Evolutionary conservation across 495 filamentous ascomycete genomes (phyloP).

Genomic region (Lasiosphaeriaceae sp.): DNA sequence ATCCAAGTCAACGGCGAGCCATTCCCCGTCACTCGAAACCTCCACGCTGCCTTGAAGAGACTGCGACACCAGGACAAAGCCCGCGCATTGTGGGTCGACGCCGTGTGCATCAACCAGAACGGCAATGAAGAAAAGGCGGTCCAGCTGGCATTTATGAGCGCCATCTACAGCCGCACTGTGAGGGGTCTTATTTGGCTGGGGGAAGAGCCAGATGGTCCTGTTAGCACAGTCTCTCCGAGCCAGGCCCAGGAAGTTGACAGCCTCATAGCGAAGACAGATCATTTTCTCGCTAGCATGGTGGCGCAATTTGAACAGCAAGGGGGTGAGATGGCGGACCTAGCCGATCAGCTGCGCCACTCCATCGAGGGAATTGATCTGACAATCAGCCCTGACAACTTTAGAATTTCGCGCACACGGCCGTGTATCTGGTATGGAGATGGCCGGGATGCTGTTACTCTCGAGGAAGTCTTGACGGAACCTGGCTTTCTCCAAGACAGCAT

Average conservation of each 20-base stretch:
- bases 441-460: constrained; percentile 1
- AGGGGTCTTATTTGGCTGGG: constrained; percentile 6
- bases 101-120: constrained; percentile 40
- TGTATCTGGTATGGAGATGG: not conserved
- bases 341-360: not conserved
- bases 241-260: not conserved
- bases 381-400: not conserved
- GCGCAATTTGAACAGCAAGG: not conserved
- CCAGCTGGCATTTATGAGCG: constrained; percentile 34
- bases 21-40: constrained; percentile 12
- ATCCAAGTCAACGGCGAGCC: constrained; percentile 12
- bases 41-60: constrained; percentile 13
- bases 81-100: constrained; percentile 30
- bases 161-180: constrained; percentile 26
- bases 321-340: not conserved
- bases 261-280: not conserved
- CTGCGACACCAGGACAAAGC: not conserved
- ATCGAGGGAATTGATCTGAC: not conserved
- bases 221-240: not conserved
- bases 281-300: not conserved
- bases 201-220: constrained; percentile 3
- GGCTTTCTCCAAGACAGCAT: not conserved
- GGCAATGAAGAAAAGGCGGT: constrained; percentile 23
- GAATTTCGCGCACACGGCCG: not conserved
- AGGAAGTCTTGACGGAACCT: not conserved